Conservation (phyloP, 2,329 filamentous ascomycete genomes). For the Talaromyces sp. region DNA sequence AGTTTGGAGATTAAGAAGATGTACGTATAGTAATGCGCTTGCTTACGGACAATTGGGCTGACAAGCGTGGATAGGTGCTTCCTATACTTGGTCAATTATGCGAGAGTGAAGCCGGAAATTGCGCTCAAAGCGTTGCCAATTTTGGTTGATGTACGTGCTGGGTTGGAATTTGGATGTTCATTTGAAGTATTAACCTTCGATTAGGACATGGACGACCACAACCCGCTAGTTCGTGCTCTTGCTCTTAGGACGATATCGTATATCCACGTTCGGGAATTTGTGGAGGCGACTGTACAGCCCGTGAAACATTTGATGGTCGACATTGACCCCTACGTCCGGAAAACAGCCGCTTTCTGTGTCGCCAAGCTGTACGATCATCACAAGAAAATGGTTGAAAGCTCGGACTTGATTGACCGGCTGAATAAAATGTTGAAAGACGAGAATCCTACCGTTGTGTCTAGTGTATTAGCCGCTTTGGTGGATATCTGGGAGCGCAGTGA, state of each 20-base stretch:
- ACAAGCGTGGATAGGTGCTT: constrained; percentile 69
- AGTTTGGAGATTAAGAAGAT: constrained; percentile 99
- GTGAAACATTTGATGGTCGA: constrained; percentile 82
- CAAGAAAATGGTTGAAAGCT: constrained; percentile 79
- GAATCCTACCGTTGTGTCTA: constrained; percentile 95
- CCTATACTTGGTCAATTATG: constrained; percentile 94
- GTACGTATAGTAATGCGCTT: constrained; percentile 48
- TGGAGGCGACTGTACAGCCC: constrained; percentile 81
- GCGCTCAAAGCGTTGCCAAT: constrained; percentile 90
- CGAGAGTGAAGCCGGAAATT: constrained; percentile 88
- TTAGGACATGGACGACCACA: constrained; percentile 88
- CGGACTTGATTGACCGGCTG: constrained; percentile 85
- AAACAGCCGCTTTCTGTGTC: constrained; percentile 93
- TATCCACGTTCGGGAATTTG: constrained; percentile 92
- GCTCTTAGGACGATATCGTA: constrained; percentile 95
- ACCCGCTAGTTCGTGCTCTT: constrained; percentile 86
- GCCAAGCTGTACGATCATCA: constrained; percentile 98
- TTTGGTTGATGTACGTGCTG: constrained; percentile 63
- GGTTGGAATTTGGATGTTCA: background rate
- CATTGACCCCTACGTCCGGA: constrained; percentile 90
- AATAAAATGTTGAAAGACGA: constrained; percentile 90
- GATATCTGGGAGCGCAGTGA: constrained; percentile 99
- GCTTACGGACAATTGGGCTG: constrained; percentile 10
- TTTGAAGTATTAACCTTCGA: background rate
- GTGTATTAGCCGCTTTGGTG: constrained; percentile 83